Conservation (phyloP, 179 eudicot genomes). For the Silene noctiflora region DNA sequence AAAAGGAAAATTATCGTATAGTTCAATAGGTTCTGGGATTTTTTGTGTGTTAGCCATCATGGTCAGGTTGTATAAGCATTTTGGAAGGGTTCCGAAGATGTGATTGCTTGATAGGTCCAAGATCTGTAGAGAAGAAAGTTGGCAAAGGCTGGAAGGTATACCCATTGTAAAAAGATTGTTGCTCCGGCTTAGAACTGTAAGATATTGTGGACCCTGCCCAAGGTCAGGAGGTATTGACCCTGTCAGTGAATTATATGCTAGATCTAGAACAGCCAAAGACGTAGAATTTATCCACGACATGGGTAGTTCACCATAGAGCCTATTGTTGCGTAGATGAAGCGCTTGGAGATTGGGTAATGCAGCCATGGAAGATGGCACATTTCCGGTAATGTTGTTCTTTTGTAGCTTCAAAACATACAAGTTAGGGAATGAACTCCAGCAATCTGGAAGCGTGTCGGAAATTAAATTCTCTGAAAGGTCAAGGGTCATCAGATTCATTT, state of each 20-base stretch:
- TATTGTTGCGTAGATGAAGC: slow-evolving; percentile 36
- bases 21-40: background rate
- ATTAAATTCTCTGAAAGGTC: slow-evolving; percentile 37
- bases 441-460: slow-evolving; percentile 27
- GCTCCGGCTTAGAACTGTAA: slow-evolving; percentile 28
- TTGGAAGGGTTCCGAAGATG: slow-evolving; percentile 25
- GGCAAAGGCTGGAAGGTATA: slow-evolving; percentile 26
- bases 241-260: slow-evolving; percentile 30
- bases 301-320: slow-evolving; percentile 30
- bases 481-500: slow-evolving; percentile 22
- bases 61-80: slow-evolving; percentile 22
- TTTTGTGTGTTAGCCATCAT: slow-evolving; percentile 15
- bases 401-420: slow-evolving; percentile 14
- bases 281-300: slow-evolving; percentile 25
- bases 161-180: slow-evolving; percentile 29
- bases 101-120: slow-evolving; percentile 29
- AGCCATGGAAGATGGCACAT: slow-evolving; percentile 29
- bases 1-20: background rate
- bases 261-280: slow-evolving; percentile 27
- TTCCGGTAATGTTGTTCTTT: slow-evolving; percentile 27
- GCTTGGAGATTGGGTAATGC: background rate
- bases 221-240: slow-evolving; percentile 32
- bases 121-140: slow-evolving; percentile 22
- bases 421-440: slow-evolving; percentile 23
- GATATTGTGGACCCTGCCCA: slow-evolving; percentile 18